Conservation (phyloP, 306 rosid genomes). For the Corylus avellana region DNA sequence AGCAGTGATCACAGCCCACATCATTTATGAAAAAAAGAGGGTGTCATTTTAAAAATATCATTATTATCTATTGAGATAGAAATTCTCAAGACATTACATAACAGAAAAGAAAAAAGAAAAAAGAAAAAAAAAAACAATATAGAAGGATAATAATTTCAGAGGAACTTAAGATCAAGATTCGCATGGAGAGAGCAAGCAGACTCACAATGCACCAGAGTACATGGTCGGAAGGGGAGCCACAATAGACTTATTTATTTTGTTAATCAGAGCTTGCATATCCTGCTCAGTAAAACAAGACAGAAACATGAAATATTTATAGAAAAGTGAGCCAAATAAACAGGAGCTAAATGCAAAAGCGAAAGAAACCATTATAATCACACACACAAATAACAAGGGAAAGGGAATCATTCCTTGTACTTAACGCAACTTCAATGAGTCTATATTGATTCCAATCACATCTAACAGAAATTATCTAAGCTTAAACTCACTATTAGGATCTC, state of each 20-base stretch:
- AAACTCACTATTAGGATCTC: neutral
- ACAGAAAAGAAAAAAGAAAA: neutral
- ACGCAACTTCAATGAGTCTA: neutral
- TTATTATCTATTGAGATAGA: neutral
- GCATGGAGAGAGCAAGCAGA: slow-evolving; percentile 13
- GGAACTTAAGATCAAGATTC: slow-evolving; percentile 17
- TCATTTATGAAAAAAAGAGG: neutral
- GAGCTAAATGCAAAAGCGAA: neutral
- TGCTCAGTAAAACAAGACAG: slow-evolving; percentile 49
- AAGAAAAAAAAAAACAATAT: neutral
- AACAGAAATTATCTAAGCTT: neutral
- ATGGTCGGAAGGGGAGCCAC: slow-evolving; percentile 96
- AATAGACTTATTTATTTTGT: slow-evolving; percentile 89
- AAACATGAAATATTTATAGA: neutral
- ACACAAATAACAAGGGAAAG: neutral
- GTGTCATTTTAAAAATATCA: neutral
- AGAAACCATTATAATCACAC: neutral
- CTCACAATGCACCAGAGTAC: slow-evolving; percentile 91
- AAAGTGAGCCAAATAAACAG: neutral
- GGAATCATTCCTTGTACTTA: neutral
- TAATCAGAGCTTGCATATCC: slow-evolving; percentile 97
- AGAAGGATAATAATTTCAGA: neutral
- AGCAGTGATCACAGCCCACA: slow-evolving; percentile 7
- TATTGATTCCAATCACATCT: neutral
- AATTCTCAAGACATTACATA: neutral